Conservation (phyloP, 176 grass and related monocot genomes). For the Aegilops longissima region DNA sequence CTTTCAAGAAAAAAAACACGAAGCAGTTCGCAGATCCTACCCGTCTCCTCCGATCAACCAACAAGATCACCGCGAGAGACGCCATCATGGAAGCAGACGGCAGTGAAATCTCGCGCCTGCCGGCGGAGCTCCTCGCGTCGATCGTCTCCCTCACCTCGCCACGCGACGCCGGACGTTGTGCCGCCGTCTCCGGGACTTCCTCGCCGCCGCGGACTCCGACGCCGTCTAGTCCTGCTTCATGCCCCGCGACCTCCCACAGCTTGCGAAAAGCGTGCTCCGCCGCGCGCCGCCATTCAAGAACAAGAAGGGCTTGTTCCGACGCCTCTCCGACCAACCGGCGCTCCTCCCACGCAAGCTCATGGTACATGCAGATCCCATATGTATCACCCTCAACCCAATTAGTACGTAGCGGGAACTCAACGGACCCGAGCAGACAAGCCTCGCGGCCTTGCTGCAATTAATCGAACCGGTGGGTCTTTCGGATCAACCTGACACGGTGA, state of each 20-base stretch:
- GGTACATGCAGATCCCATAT: background rate
- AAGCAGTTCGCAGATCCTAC: too few relatives aligned
- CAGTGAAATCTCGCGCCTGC: constrained; percentile 28
- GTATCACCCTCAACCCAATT: too few relatives aligned
- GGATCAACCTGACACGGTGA: too few relatives aligned
- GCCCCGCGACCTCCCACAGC: constrained; percentile 22
- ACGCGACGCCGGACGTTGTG: constrained; percentile 33
- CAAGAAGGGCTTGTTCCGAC: constrained; percentile 51
- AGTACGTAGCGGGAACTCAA: too few relatives aligned
- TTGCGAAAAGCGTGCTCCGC: constrained; percentile 31
- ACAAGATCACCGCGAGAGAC: too few relatives aligned
- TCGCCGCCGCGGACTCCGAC: constrained; percentile 44
- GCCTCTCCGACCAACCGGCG: constrained; percentile 33
- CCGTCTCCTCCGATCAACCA: too few relatives aligned
- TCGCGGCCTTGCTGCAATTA: too few relatives aligned
- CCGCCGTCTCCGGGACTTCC: constrained; percentile 50
- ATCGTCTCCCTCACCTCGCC: constrained; percentile 38
- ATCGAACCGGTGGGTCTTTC: too few relatives aligned
- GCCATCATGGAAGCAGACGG: too few relatives aligned
- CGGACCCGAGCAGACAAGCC: too few relatives aligned
- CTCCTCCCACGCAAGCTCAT: constrained; percentile 41
- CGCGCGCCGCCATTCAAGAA: background rate
- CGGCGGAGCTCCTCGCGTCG: constrained; percentile 51
- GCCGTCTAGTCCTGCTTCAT: constrained; percentile 56
- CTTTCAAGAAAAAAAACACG: too few relatives aligned